These are phyloP conservation scores for Fusarium setosum DNA, from an alignment of 2,329 filamentous ascomycete genomes.

Conservation along the genomic window DNA sequence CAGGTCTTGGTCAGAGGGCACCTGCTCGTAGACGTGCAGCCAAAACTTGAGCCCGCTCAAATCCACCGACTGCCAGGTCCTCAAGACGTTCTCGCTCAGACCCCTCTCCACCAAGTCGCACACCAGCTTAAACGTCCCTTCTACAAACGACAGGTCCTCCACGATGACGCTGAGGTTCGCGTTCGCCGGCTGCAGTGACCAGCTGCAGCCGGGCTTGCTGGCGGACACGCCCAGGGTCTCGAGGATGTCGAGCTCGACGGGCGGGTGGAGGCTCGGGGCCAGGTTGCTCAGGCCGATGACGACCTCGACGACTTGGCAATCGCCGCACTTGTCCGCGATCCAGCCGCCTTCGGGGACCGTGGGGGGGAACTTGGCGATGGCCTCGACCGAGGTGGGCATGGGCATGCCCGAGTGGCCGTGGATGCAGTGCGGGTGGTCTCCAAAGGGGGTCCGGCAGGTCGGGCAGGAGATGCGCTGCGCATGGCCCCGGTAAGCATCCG, in stretches of 20 bases:
- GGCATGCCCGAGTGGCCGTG: constrained; percentile 7
- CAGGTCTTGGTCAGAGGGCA: background rate
- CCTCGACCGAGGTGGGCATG: constrained; percentile 5
- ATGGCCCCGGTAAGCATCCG: too few species aligned
- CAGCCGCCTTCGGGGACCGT: constrained; percentile 2
- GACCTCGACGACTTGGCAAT: constrained; percentile 1
- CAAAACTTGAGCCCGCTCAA: background rate
- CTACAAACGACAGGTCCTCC: background rate
- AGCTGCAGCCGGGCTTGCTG: background rate
- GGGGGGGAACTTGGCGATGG: background rate
- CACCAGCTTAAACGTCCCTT: background rate
- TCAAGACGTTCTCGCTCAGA: background rate
- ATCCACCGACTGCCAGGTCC: constrained; percentile 9
- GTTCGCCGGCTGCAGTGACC: background rate
- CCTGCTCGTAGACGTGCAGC: background rate
- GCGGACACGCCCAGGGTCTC: background rate
- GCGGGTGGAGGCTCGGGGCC: background rate
- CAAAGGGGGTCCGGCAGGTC: constrained; percentile 3
- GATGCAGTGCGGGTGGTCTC: background rate
- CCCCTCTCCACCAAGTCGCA: background rate
- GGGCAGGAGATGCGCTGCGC: constrained; percentile 15
- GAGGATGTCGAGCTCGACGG: background rate
- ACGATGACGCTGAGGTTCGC: background rate
- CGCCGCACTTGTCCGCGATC: constrained; percentile 8
- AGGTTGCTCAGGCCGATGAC: constrained; percentile 3